Conservation (phyloP, 176 grass and related monocot species). For the Juncus effusus region DNA sequence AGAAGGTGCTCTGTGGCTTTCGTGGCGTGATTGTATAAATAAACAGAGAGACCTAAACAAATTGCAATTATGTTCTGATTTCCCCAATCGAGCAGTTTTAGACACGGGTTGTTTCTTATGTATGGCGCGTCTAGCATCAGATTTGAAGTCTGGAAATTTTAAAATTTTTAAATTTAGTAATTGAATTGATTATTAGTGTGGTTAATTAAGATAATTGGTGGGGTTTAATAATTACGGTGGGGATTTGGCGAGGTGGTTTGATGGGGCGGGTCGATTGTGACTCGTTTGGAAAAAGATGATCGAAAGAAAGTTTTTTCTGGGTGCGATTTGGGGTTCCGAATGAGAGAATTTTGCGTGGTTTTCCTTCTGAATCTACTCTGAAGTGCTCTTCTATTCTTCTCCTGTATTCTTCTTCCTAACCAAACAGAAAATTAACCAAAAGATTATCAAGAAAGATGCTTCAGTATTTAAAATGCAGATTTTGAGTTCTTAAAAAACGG, state of each 20-base stretch:
- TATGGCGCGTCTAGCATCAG: conserved; percentile 27
- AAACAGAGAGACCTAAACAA: conserved; percentile 26
- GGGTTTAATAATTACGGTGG: conserved; percentile 12
- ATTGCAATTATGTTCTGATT: conserved; percentile 37
- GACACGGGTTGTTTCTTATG: conserved; percentile 24
- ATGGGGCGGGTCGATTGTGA: neutral
- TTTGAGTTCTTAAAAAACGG: neutral
- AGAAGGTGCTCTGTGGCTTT: conserved; percentile 12
- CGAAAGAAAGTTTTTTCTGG: conserved; percentile 16
- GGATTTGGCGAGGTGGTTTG: conserved; percentile 22
- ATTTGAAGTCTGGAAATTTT: conserved; percentile 22
- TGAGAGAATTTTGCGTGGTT: conserved; percentile 28
- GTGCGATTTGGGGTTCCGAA: conserved; percentile 23
- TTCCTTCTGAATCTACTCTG: conserved; percentile 33
- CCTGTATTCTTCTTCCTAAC: conserved; percentile 38
- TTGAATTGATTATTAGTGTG: neutral
- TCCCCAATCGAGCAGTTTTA: conserved; percentile 40
- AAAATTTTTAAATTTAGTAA: neutral
- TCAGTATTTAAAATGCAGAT: neutral
- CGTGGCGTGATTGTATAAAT: conserved; percentile 25
- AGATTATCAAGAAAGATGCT: neutral
- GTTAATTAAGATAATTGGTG: neutral
- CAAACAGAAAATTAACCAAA: neutral
- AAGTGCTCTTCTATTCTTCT: conserved; percentile 31
- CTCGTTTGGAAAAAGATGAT: conserved; percentile 28